Evolutionary conservation across 108 stramenopile species (phyloP), one percentile per base, ranked within the genome.

Genomic region (Skeletonema marinoi): DNA sequence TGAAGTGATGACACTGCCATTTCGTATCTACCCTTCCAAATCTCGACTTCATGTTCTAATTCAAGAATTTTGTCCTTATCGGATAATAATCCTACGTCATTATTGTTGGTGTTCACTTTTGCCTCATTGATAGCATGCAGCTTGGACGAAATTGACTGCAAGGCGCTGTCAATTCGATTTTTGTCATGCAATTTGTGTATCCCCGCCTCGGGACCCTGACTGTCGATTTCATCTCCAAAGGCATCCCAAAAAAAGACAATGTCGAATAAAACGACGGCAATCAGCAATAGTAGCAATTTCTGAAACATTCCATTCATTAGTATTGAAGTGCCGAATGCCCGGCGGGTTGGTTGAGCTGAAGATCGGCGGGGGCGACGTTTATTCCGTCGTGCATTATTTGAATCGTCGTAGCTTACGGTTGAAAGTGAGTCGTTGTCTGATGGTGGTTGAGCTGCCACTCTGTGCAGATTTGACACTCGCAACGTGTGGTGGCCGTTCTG

Each of bases 121-220:
- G 17, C 32, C 44, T 46, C 64, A 17, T 38, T 59, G 6, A 73
- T 39, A 19, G 73, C 63, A 48, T 67, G 65, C 30, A 56, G 25
- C 54, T 56, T 56, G 54, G 54, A 56, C 9, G 54, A 56, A 56
- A 56, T 56, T 25, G 54, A 56, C 19, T 73, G 56, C 3, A 54
- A 65, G 42, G 71, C 32, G 30, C 16, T 54, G 31, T 44, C 51
- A 12, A 65, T 65, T 14, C 79, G 54, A 41, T 42, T 32, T 16
- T 38, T 69, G 31, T 74, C 62, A 36, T 79, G 78, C 64, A 81
- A 36, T 29, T 70, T 56, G 31, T 73, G 64, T 32, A 81, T 61
- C 11, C 80, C 80, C 58, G 72, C 80, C 61, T 81, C 80, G 30
- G 73, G 69, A 17, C 80, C 78, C n/a, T 56, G 54, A 10, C 54